Evolutionary conservation across 192 early-diverging fungal genomes (phyloP).

Genomic region (Hyaloraphidium curvatum): DNA sequence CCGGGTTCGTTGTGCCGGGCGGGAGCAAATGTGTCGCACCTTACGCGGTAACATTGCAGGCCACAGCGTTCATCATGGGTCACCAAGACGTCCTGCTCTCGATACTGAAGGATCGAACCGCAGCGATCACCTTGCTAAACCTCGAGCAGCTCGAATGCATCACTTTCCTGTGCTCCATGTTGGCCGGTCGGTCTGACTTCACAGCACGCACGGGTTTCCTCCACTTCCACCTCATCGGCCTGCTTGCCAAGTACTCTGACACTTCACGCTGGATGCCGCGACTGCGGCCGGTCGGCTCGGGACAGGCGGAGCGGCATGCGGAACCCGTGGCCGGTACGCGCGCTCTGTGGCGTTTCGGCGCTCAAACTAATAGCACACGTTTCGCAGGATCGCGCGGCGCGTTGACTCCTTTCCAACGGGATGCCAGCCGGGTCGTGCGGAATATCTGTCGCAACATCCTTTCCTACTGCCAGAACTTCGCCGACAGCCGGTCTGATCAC

Average conservation of each 20-base stretch:
- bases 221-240: conserved; percentile 18
- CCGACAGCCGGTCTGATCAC: too few species aligned
- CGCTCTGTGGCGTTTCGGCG: too few species aligned
- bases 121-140: conserved; percentile 19
- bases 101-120: conserved; percentile 29
- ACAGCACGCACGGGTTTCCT: too few species aligned
- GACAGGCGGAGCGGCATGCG: conserved; percentile 11
- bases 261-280: conserved; percentile 17
- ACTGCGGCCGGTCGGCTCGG: conserved; percentile 13
- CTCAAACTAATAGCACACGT: too few species aligned
- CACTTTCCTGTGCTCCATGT: too few species aligned
- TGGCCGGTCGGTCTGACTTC: too few species aligned
- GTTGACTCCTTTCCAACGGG: conserved; percentile 13
- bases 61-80: conserved; percentile 15
- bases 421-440: conserved; percentile 19
- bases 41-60: too few species aligned
- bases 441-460: conserved; percentile 31
- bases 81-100: conserved; percentile 29
- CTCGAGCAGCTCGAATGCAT: too few species aligned
- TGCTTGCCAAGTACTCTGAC: conserved; percentile 22
- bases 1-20: conserved; percentile 16
- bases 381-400: conserved; percentile 7
- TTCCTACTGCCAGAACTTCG: conserved; percentile 26
- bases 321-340: conserved; percentile 7
- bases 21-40: conserved; percentile 15